Evolutionary conservation across 768 basidiomycete species (phyloP).

Genomic region (Tricholomella constricta): DNA sequence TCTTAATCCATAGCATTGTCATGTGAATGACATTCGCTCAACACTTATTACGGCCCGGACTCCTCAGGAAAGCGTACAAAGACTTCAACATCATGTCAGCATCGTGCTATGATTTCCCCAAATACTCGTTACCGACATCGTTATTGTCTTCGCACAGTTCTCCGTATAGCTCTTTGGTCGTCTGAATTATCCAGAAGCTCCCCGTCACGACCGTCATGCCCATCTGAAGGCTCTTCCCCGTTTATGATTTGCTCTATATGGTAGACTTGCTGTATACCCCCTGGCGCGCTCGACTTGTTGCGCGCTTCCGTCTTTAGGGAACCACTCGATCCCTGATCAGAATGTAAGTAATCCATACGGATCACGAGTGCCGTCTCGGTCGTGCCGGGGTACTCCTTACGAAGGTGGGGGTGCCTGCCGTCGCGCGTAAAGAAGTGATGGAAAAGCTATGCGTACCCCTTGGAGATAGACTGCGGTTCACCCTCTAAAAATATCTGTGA

Average conservation of each 20-base stretch:
- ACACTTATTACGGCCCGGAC: too few species aligned
- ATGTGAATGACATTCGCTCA: too few species aligned
- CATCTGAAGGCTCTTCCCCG: conserved; percentile 27
- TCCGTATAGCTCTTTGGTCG: not conserved
- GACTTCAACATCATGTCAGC: conserved; percentile 19
- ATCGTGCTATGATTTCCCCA: conserved; percentile 8
- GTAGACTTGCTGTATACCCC: conserved; percentile 33
- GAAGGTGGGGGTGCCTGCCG: conserved; percentile 27
- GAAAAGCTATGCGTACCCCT: conserved; percentile 34
- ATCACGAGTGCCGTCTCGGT: conserved; percentile 28
- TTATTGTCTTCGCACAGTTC: not conserved
- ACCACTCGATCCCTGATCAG: too few species aligned
- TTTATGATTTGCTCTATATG: conserved; percentile 36
- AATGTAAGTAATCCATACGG: conserved; percentile 38
- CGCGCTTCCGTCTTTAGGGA: conserved; percentile 33
- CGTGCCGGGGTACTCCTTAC: conserved; percentile 24
- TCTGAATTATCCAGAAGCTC: conserved; percentile 25
- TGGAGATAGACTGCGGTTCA: conserved; percentile 31
- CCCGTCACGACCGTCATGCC: conserved; percentile 35
- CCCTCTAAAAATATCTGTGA: conserved; percentile 25
- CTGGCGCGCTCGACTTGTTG: conserved; percentile 38
- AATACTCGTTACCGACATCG: not conserved
- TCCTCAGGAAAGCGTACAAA: conserved; percentile 13
- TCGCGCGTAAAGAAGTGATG: conserved; percentile 38
- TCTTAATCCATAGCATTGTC: too few species aligned